A percentile compares a stretch with the other conserved stretches of the same genome.
These are phyloP conservation scores for Vinca minor DNA, from an alignment of 257 asterid species.

Conservation along the genomic window DNA sequence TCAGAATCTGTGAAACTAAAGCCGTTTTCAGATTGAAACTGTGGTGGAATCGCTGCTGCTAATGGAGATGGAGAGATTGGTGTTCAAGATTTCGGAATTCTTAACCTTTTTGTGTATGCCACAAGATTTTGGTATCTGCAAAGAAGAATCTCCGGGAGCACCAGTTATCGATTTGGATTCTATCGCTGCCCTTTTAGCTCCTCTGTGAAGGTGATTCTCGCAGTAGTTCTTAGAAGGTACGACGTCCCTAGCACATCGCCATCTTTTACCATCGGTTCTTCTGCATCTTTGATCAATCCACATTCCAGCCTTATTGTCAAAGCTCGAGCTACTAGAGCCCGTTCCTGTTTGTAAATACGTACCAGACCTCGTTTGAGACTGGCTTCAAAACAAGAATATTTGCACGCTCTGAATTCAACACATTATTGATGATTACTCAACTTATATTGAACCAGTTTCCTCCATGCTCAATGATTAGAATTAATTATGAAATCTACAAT, in stretches of 20 bases:
- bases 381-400: neutral
- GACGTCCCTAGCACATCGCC: conserved; percentile 50
- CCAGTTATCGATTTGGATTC: conserved; percentile 17
- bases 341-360: conserved; percentile 7
- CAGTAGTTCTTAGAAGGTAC: conserved; percentile 47
- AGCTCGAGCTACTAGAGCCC: conserved; percentile 10
- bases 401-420: neutral
- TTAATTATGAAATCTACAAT: neutral
- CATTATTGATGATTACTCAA: neutral
- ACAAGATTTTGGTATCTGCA: neutral
- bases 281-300: conserved; percentile 45
- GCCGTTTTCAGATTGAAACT: conserved; percentile 32
- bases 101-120: conserved; percentile 12
- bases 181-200: conserved; percentile 28
- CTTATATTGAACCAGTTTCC: neutral
- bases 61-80: conserved; percentile 28
- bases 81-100: conserved; percentile 37
- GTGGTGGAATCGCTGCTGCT: conserved; percentile 58
- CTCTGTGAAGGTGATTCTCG: conserved; percentile 57
- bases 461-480: too few relatives aligned
- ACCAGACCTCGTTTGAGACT: conserved; percentile 1
- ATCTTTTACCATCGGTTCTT: conserved; percentile 72
- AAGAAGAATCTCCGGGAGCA: conserved; percentile 7
- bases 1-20: neutral
- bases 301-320: conserved; percentile 11